Conservation (phyloP, 169 alveolate genomes). For the Cryptosporidium sp. region DNA sequence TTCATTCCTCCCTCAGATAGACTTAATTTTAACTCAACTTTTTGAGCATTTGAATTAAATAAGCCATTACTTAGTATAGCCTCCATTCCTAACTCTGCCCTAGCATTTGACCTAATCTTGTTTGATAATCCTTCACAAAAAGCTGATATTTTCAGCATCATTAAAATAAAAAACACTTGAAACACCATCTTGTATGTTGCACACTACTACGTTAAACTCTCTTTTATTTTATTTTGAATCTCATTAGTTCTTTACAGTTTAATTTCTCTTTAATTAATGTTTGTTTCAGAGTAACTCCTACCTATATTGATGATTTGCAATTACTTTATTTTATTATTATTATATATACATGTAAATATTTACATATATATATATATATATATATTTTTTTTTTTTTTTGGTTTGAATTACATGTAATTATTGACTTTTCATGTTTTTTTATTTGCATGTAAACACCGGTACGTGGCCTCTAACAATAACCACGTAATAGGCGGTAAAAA, state of each 20-base stretch:
- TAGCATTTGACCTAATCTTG: conserved; percentile 22
- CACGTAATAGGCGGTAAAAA: conserved; percentile 68
- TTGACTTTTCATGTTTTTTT: conserved; percentile 55
- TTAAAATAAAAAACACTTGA: conserved; percentile 8
- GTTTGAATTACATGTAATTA: conserved; percentile 39
- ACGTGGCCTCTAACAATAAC: conserved; percentile 35
- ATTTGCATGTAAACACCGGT: conserved; percentile 66
- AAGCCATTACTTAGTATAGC: conserved; percentile 32
- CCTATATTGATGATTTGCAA: not conserved
- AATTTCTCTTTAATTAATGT: not conserved
- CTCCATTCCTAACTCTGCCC: conserved; percentile 25
- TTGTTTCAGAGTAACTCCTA: not conserved
- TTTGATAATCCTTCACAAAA: conserved; percentile 52
- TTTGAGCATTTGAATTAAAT: conserved; percentile 35
- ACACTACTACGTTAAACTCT: not conserved
- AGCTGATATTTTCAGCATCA: not conserved
- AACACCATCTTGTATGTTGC: not conserved
- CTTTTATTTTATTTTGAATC: not conserved
- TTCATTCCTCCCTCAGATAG: conserved; percentile 17
- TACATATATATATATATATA: not conserved
- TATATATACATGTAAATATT: not conserved
- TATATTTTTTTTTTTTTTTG: not conserved
- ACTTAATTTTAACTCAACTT: conserved; percentile 41
- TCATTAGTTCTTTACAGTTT: not conserved
- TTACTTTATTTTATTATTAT: not conserved